These are phyloP conservation scores for Colletotrichum chrysophilum DNA, from an alignment of 2,329 filamentous ascomycete genomes.

Conservation along the genomic window DNA sequence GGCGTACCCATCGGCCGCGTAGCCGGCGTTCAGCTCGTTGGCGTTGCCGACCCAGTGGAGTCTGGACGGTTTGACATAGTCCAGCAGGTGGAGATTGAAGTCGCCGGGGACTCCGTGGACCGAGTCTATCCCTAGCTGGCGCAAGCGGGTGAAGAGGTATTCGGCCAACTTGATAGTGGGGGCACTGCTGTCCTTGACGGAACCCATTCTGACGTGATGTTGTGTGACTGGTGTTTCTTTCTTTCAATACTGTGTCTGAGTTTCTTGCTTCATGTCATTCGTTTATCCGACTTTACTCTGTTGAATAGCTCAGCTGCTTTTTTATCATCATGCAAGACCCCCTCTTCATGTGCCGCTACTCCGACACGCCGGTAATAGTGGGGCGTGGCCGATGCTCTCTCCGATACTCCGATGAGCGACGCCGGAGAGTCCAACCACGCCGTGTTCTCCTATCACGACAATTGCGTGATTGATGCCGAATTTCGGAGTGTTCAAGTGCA, in stretches of 20 bases:
- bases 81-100: constrained; percentile 42
- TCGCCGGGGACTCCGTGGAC: constrained; percentile 56
- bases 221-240: not conserved
- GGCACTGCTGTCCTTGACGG: not conserved
- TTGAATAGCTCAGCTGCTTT: not conserved
- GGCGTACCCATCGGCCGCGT: constrained; percentile 63
- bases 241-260: no score
- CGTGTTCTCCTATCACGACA: not conserved
- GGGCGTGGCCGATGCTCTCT: not conserved
- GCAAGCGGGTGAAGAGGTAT: constrained; percentile 65
- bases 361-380: not conserved
- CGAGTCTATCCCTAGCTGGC: constrained; percentile 62
- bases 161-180: constrained; percentile 52
- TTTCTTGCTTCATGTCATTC: no score
- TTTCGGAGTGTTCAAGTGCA: not conserved
- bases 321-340: not conserved
- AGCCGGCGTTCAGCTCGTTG: constrained; percentile 64
- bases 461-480: not conserved
- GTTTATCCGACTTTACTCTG: no score
- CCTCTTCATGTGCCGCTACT: not conserved
- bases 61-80: constrained; percentile 40
- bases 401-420: not conserved
- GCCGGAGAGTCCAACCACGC: not conserved
- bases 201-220: not conserved
- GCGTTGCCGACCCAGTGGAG: constrained; percentile 55